Base-by-base conservation (phyloP, 2,329 filamentous ascomycete species). In the Ophiocordyceps camponoti-floridani region DNA sequence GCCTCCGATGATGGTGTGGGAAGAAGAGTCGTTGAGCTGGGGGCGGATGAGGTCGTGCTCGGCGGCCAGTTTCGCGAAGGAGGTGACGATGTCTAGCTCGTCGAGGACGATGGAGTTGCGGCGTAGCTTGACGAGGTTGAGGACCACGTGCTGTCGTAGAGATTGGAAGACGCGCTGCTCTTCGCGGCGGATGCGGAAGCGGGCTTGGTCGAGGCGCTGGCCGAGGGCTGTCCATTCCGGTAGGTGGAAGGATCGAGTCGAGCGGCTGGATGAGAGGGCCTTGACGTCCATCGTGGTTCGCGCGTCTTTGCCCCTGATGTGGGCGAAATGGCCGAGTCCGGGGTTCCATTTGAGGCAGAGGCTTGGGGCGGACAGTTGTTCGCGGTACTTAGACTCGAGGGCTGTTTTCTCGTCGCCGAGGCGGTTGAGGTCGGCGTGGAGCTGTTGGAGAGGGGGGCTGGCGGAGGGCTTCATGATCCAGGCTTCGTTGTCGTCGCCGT, bases 101-200 rank as follows among this genome's bases (percentile, higher is more conserved):
- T 96, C 89, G 18, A 98, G 75, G 1, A 94, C 82, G n/a, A 77
- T 73, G 11, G 89, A 88, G 60, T 95, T 96, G 46, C 83, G 82
- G 6, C 91, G 80, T 13, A 98, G 74, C 54, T 82, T 85, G 49
- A 95, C 77, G 3, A 98, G 73, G 53, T 88, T 89, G 42, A 74
- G 64, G 4, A 96, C 78, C 0, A 95, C 87, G 43, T 75, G 69
- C 48, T 79, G 74, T 28, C 89, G 82, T 9, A 98, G 69, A 5
- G 71, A 64, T 46, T 76, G 69, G 52, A 96, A 86, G 8, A 98
- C 80, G 41, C 74, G 72, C 53, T 86, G 76, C 63, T 98, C 91
- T 60, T 95, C 91, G 47, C 73, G 70, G 35, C 85, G 78, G 54
- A 98, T 93, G 40, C 80, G 79, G 43, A 80, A 66, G 47, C 82